phyloP scores from a whole-genome alignment of 345 rosid genomes.

The Hypericum androsaemum region DNA sequence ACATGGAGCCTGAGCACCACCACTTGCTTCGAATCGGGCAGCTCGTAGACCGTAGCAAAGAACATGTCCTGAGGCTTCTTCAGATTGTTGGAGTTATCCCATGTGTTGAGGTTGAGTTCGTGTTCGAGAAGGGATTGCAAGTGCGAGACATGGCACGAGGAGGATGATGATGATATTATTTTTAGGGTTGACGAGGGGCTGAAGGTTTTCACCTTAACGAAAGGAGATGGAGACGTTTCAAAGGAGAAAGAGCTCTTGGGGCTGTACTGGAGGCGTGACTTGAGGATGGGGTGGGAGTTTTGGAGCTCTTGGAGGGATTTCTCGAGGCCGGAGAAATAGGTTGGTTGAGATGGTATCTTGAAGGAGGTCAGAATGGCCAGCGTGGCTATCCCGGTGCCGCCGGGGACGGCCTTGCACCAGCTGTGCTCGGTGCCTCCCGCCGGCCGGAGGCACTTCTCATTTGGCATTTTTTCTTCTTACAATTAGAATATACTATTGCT shows the following conservation, averaged over 20 bases:
- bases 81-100: constrained; percentile 3
- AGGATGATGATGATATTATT: constrained; percentile 13
- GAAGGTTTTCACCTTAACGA: constrained; percentile 13
- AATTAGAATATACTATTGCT: too few relatives aligned
- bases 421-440: constrained; percentile 17
- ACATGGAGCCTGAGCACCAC: constrained; percentile 9
- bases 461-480: too few relatives aligned
- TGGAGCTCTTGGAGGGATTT: constrained; percentile 21
- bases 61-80: neutral
- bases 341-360: neutral
- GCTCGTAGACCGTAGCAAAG: constrained; percentile 5
- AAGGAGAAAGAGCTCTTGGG: constrained; percentile 17
- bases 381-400: constrained; percentile 17
- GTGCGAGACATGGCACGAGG: constrained; percentile 9
- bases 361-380: constrained; percentile 19
- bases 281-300: constrained; percentile 24
- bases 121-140: constrained; percentile 35
- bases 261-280: constrained; percentile 18
- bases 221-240: constrained; percentile 20
- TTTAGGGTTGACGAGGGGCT: constrained; percentile 15
- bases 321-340: constrained; percentile 8
- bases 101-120: constrained; percentile 32
- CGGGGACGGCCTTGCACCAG: constrained; percentile 13
- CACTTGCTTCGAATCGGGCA: neutral
- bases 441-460: constrained; percentile 5